Percentiles rank a stretch among this genome's conserved stretches.
Evolutionary conservation across 2,329 filamentous ascomycete genomes (phyloP).

Genomic region (Colletotrichum karsti): DNA sequence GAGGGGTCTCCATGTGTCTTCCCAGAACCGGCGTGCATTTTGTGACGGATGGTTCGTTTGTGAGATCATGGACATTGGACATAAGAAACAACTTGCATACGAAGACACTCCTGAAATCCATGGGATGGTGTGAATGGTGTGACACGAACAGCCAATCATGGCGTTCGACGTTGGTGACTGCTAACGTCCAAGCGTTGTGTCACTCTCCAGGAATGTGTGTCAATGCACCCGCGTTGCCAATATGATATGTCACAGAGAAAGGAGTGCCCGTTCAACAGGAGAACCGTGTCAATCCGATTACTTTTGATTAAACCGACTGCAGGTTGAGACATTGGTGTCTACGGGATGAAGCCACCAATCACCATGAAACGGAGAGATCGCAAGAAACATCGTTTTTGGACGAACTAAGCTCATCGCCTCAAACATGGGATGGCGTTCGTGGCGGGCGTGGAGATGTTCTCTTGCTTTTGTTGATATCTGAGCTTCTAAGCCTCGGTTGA

Average conservation of each 20-base stretch:
- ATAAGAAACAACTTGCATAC: constrained; percentile 2
- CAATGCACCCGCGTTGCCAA: constrained; percentile 14
- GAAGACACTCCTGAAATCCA: not conserved
- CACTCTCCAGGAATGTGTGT: not conserved
- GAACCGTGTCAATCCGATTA: not conserved
- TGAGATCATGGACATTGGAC: constrained; percentile 9
- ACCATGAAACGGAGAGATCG: constrained; percentile 19
- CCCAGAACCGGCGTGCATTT: not conserved
- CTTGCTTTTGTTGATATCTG: not conserved
- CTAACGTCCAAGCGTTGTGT: constrained; percentile 6
- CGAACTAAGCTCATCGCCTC: not conserved
- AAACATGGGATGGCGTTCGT: constrained; percentile 8
- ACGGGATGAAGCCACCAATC: constrained; percentile 21
- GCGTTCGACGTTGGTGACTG: not conserved
- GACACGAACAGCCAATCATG: constrained; percentile 1
- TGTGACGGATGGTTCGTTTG: not conserved
- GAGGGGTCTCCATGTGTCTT: not conserved
- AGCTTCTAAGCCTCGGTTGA: not conserved
- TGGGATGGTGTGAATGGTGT: not conserved
- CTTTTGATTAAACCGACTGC: not conserved
- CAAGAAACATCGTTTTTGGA: constrained; percentile 22
- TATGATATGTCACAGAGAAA: not conserved
- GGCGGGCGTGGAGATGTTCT: not conserved
- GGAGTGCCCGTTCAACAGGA: not conserved
- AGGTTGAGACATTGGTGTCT: constrained; percentile 11